Percentiles rank a stretch among this genome's conserved stretches.
Conservation (phyloP, 495 filamentous ascomycete genomes). For the Neurospora hispaniola region DNA sequence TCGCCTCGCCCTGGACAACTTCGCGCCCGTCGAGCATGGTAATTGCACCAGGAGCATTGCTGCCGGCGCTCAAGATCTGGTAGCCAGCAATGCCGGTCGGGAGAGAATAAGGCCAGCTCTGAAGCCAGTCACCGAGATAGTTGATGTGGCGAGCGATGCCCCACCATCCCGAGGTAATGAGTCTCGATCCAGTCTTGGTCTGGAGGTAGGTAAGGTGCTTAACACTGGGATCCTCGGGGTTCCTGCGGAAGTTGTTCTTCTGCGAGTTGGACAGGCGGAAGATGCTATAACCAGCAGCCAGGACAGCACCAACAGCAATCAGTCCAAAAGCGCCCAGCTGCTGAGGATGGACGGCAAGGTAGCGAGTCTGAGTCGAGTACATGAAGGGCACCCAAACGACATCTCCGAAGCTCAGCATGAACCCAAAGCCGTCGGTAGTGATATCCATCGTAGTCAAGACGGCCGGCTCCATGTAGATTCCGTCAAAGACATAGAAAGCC, state of each 20-base stretch:
- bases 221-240: conserved; percentile 74
- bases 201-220: conserved; percentile 77
- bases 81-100: conserved; percentile 86
- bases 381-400: conserved; percentile 88
- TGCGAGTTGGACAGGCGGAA: conserved; percentile 88
- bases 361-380: conserved; percentile 80
- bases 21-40: conserved; percentile 48
- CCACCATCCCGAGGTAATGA: conserved; percentile 93
- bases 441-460: conserved; percentile 96
- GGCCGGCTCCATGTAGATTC: conserved; percentile 80
- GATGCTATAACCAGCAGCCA: conserved; percentile 66
- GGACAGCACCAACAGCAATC: conserved; percentile 50
- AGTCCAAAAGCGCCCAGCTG: conserved; percentile 58
- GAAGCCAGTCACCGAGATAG: conserved; percentile 94
- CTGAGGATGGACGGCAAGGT: conserved; percentile 74
- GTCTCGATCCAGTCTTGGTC: conserved; percentile 68
- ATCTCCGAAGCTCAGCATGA: conserved; percentile 94
- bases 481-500: conserved; percentile 74
- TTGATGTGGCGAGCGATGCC: conserved; percentile 88
- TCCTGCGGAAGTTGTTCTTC: conserved; percentile 87
- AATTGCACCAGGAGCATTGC: conserved; percentile 32
- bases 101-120: conserved; percentile 84
- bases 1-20: conserved; percentile 59
- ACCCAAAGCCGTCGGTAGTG: conserved; percentile 88
- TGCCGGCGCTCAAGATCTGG: conserved; percentile 44